Evolutionary conservation across 148 eudicot genomes (phyloP).

Genomic region (Salicornia ramosissima): DNA sequence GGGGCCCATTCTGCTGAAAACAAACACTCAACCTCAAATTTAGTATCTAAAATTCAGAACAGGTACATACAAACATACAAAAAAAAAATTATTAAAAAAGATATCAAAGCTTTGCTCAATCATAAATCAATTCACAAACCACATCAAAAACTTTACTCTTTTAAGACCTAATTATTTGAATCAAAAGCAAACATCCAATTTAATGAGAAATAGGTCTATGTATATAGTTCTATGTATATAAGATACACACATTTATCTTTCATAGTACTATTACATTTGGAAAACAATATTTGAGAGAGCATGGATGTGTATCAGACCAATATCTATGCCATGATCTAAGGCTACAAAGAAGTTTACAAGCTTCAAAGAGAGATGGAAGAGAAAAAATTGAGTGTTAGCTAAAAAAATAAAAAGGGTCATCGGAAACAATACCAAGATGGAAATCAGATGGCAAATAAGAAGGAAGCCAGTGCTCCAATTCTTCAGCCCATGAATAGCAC

Average conservation of each 20-base stretch:
- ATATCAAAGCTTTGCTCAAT: not conserved
- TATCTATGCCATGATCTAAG: not conserved
- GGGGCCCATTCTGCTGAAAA: no score
- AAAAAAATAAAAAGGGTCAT: not conserved
- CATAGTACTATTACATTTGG: no score
- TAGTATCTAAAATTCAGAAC: no score
- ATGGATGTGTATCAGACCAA: not conserved
- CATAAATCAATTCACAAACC: not conserved
- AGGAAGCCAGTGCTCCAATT: slow-evolving; percentile 95
- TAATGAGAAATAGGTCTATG: no score
- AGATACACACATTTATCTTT: no score
- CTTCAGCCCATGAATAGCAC: slow-evolving; percentile 95
- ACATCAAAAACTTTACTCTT: not conserved
- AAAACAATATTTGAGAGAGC: not conserved
- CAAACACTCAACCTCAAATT: no score
- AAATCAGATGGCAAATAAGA: slow-evolving; percentile 82
- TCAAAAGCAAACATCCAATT: not conserved
- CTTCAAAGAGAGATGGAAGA: not conserved
- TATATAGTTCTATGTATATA: no score
- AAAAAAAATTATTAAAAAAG: no score
- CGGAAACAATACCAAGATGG: slow-evolving; percentile 65
- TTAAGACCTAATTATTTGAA: not conserved
- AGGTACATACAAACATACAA: no score
- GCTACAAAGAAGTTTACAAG: slow-evolving; percentile 8
- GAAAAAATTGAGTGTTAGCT: not conserved